Evolutionary conservation across 2,329 filamentous ascomycete genomes (phyloP).

Genomic region (Botrytis galanthina): DNA sequence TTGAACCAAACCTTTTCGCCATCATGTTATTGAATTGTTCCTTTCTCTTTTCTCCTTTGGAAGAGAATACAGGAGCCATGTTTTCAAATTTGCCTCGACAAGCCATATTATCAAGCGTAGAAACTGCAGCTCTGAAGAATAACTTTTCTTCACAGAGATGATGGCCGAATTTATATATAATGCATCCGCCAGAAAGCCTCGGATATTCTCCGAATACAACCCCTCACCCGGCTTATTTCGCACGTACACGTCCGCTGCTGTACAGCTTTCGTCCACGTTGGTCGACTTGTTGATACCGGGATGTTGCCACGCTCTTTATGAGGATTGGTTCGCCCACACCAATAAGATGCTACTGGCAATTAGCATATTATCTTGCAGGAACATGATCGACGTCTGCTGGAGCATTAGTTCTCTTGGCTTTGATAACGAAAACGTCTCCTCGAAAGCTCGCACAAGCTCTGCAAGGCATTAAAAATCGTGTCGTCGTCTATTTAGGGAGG

Average conservation of each 20-base stretch:
- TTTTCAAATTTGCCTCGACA: background rate
- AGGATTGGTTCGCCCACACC: constrained; percentile 2
- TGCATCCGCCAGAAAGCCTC: background rate
- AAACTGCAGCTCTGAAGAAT: background rate
- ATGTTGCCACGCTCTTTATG: constrained; percentile 14
- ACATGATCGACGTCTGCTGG: background rate
- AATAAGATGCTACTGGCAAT: background rate
- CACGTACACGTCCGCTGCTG: constrained; percentile 14
- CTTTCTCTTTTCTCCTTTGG: constrained; percentile 3
- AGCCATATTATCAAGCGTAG: background rate
- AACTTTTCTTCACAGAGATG: background rate
- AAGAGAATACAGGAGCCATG: background rate
- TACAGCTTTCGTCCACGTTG: background rate
- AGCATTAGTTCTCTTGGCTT: background rate
- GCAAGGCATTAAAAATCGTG: background rate
- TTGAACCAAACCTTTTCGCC: background rate
- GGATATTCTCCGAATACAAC: background rate
- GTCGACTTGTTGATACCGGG: background rate
- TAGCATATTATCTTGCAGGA: constrained; percentile 11
- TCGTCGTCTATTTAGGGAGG: background rate
- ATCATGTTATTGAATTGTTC: constrained; percentile 8
- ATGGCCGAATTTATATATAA: constrained; percentile 1
- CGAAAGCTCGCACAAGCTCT: background rate
- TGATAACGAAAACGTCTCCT: background rate
- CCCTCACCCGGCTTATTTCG: background rate